Percentiles rank a stretch among this genome's conserved stretches.
phyloP scores from a whole-genome alignment of 129 eudicot species.

The Helianthus tuberosus region DNA sequence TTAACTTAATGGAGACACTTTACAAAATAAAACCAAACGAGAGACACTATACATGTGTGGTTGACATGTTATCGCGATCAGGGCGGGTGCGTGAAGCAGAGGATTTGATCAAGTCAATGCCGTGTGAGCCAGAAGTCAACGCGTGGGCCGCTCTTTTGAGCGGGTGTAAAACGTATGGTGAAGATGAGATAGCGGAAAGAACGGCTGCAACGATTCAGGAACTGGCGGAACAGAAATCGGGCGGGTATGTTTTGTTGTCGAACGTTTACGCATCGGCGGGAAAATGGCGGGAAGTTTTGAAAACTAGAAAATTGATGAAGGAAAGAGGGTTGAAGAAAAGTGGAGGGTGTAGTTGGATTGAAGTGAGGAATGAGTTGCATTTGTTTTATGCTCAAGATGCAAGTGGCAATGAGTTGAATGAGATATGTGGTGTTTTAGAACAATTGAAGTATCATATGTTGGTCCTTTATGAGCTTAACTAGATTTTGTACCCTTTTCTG shows the following conservation, averaged over 20 bases:
- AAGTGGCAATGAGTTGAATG: constrained; percentile 38
- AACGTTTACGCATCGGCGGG: constrained; percentile 69
- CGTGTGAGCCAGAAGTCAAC: constrained; percentile 56
- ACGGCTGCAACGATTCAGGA: constrained; percentile 45
- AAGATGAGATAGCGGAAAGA: constrained; percentile 49
- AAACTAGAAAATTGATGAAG: constrained; percentile 60
- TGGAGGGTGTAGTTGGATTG: constrained; percentile 85
- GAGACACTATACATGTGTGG: constrained; percentile 61
- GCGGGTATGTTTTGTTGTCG: constrained; percentile 62
- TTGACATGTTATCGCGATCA: constrained; percentile 67
- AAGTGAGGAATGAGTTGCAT: constrained; percentile 53
- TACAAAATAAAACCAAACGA: constrained; percentile 53
- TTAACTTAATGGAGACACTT: constrained; percentile 53
- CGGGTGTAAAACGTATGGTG: constrained; percentile 57
- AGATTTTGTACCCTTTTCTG: background rate
- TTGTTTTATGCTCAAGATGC: constrained; percentile 69
- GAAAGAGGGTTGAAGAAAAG: constrained; percentile 61
- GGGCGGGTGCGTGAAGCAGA: constrained; percentile 74
- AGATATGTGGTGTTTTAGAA: constrained; percentile 50
- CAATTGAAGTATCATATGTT: constrained; percentile 49
- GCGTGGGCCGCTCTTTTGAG: constrained; percentile 74
- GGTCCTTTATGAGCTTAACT: constrained; percentile 25
- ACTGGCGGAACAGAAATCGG: constrained; percentile 54
- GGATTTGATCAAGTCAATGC: constrained; percentile 49
- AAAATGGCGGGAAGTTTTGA: constrained; percentile 62